Evolutionary conservation across 805 yeast genomes (phyloP).

Genomic region (Metschnikowia hibisci): DNA sequence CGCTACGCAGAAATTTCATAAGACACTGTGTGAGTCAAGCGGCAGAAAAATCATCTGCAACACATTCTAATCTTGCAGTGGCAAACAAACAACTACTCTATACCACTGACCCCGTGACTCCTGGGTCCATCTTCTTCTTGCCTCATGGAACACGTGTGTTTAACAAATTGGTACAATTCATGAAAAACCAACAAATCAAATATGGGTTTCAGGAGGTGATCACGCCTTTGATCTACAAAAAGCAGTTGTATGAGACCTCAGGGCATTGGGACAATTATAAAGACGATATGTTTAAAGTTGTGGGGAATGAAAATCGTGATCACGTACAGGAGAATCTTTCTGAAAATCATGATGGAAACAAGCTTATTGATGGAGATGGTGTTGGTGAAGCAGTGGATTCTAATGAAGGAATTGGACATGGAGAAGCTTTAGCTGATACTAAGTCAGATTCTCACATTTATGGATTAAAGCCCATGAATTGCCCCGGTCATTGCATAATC

Average conservation of each 20-base stretch:
- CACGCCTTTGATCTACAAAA: constrained; percentile 84
- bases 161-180: constrained; percentile 72
- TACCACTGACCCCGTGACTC: constrained; percentile 75
- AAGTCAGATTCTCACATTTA: constrained; percentile 38
- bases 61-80: constrained; percentile 40
- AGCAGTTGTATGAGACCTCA: constrained; percentile 79
- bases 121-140: constrained; percentile 87
- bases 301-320: constrained; percentile 45
- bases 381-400: no score
- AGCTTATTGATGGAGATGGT: background rate
- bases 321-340: constrained; percentile 6
- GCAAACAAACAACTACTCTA: constrained; percentile 71
- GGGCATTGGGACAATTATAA: constrained; percentile 97
- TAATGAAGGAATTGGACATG: constrained; percentile 8
- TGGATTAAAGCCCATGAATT: constrained; percentile 92
- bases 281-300: constrained; percentile 90
- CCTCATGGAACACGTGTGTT: constrained; percentile 91
- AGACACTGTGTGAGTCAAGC: background rate
- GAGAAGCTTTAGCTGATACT: constrained; percentile 8
- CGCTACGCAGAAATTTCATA: background rate
- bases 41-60: constrained; percentile 21
- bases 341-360: background rate
- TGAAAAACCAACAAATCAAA: constrained; percentile 76
- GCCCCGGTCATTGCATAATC: constrained; percentile 91
- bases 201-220: constrained; percentile 90